Evolutionary conservation across 331 rosid species (phyloP), one percentile per base, ranked within the genome.

Genomic region (Phaseolus coccineus): DNA sequence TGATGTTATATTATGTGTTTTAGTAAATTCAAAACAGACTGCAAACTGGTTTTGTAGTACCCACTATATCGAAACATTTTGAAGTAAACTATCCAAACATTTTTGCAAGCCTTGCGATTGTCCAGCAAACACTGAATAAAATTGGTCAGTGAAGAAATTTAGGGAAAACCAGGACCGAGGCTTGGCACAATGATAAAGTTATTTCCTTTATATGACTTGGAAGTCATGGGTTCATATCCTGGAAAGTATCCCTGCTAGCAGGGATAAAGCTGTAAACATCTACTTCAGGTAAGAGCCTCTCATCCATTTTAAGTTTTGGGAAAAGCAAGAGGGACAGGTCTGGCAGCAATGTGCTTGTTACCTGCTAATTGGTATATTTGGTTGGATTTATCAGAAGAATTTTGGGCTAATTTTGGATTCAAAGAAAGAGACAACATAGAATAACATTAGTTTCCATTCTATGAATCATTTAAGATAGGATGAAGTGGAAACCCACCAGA

Each of bases 41-140:
- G 3, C 79, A 42, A 59, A 44, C 24, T 59, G 59, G 0, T 19
- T 59, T 44, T 75, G 61, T 47, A 44, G 24, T n/a, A 74, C 59
- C 58, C 47, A 42, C 2, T 22, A 76, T 10, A 47, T 15, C 11
- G 6, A 50, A 76, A 31, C 62, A 47, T 19, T 47, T 30, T 9
- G 22, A 14, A 44, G 39, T 24, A 57, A 56, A 10, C 52, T 56
- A 53, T 48, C 15, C 28, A 11, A 71, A 56, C 63, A 56, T 22
- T 56, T 19, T 53, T 22, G 13, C 12, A 16, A 31, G 61, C 76
- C 28, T 48, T 70, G 31, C 30, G 47, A 22, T 28, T 69, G 22
- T 22, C 74, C 74, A 15, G 31, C 47, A n/a, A 71, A 16, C 28
- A 50, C 30, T 7, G 46, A n/a, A 70, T 35, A 14, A 68, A 42